Evolutionary conservation across 2,329 filamentous ascomycete species (phyloP).

Genomic region (Amphichorda felina): DNA sequence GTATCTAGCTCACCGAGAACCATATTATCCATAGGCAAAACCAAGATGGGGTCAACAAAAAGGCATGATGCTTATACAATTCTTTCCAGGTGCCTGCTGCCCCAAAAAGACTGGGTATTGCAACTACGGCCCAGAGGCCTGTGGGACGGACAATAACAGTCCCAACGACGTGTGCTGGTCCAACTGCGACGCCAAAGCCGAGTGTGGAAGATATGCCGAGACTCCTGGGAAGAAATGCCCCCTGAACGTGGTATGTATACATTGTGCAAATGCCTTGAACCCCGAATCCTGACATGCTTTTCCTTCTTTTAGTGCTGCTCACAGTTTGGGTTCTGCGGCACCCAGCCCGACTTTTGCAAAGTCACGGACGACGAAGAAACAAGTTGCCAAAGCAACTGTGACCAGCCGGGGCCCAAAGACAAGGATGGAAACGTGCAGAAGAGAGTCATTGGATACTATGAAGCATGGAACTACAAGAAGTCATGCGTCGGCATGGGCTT

Average conservation of each 20-base stretch:
- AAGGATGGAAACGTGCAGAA: slow-evolving; percentile 7
- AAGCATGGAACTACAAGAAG: slow-evolving; percentile 8
- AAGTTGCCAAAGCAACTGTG: slow-evolving; percentile 9
- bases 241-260: no score
- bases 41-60: no score
- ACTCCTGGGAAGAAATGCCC: slow-evolving; percentile 15
- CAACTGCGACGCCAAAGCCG: slow-evolving; percentile 16
- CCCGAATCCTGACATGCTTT: no score
- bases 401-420: slow-evolving; percentile 1
- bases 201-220: slow-evolving; percentile 14
- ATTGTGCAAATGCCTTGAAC: no score
- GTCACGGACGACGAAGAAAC: slow-evolving; percentile 5
- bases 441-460: slow-evolving; percentile 15
- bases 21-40: no score
- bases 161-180: slow-evolving; percentile 10
- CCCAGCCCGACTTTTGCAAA: slow-evolving; percentile 11
- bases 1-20: no score
- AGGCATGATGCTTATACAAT: no score
- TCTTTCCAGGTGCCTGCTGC: no score
- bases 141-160: slow-evolving; percentile 2
- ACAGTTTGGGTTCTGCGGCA: slow-evolving; percentile 19
- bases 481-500: slow-evolving; percentile 8
- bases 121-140: no score
- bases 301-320: no score
- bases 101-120: no score